Evolutionary conservation across 1,139 yeast species (phyloP).

Genomic region (Saccharomycopsis crataegensis): DNA sequence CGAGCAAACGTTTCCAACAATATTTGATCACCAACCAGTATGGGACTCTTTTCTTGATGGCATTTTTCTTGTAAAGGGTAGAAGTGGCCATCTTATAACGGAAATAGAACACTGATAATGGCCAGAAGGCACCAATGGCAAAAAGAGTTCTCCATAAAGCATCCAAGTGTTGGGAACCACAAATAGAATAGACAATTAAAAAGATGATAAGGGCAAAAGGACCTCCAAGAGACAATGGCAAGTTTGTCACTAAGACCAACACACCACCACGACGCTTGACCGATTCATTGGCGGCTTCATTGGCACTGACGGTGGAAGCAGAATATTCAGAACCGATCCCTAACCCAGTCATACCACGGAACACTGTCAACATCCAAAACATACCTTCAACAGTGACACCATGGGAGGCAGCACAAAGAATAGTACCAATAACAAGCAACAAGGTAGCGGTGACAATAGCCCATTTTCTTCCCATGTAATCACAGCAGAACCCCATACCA

Average conservation of each 20-base stretch:
- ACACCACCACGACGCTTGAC: constrained; percentile 56
- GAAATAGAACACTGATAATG: constrained; percentile 63
- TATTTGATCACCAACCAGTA: constrained; percentile 44
- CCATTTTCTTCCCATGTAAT: constrained; percentile 50
- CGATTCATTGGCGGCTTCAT: constrained; percentile 66
- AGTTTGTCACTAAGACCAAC: constrained; percentile 59
- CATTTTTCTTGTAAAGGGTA: constrained; percentile 44
- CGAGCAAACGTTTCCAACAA: constrained; percentile 49
- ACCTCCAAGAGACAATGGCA: constrained; percentile 69
- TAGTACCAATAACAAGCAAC: constrained; percentile 47
- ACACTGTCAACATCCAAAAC: constrained; percentile 70
- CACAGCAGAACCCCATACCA: constrained; percentile 47
- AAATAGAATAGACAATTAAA: constrained; percentile 56
- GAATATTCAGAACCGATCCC: constrained; percentile 80
- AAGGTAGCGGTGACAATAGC: constrained; percentile 50
- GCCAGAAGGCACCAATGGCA: constrained; percentile 72
- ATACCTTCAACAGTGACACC: constrained; percentile 44
- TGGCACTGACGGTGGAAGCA: constrained; percentile 59
- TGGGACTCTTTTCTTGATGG: constrained; percentile 46
- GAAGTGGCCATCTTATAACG: constrained; percentile 67
- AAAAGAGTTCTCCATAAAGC: constrained; percentile 71
- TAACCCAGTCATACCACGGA: constrained; percentile 63
- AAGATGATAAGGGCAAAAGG: constrained; percentile 67
- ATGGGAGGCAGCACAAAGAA: constrained; percentile 51
- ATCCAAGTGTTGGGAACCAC: constrained; percentile 39